Conservation (phyloP, 176 grass and related monocot genomes). For the Pharus latifolius region DNA sequence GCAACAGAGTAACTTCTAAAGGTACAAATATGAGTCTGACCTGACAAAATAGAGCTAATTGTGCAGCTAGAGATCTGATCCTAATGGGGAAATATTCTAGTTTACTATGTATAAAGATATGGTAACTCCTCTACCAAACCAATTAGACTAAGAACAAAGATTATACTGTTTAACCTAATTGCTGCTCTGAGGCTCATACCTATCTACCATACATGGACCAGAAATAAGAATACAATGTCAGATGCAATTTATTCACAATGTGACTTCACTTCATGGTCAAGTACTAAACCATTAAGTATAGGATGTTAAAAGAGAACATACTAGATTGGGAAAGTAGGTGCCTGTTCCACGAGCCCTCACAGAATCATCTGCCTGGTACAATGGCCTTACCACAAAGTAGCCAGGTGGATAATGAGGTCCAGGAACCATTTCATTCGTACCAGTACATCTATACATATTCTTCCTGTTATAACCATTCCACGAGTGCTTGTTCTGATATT, state of each 20-base stretch:
- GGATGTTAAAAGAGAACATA: conserved; percentile 30
- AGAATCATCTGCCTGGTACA: conserved; percentile 49
- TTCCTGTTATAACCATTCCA: conserved; percentile 45
- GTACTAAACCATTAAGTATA: too few species aligned
- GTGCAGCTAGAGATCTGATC: neutral
- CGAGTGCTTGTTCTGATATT: conserved; percentile 39
- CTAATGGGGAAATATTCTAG: neutral
- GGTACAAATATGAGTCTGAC: neutral
- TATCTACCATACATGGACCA: too few species aligned
- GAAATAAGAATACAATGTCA: neutral
- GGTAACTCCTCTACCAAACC: too few species aligned
- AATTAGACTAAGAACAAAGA: too few species aligned
- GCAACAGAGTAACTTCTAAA: neutral
- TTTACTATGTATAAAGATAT: conserved; percentile 9
- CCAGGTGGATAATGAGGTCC: conserved; percentile 30
- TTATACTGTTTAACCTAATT: too few species aligned
- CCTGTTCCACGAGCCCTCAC: conserved; percentile 62
- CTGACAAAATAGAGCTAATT: neutral
- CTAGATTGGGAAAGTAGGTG: conserved; percentile 76
- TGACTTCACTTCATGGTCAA: neutral
- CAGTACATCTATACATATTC: conserved; percentile 37
- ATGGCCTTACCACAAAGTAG: conserved; percentile 41
- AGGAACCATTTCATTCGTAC: conserved; percentile 33
- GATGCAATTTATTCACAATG: conserved; percentile 8
- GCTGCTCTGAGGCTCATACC: too few species aligned